Evolutionary conservation across 768 basidiomycete genomes (phyloP).

Genomic region (Leccinum subtestaceum): DNA sequence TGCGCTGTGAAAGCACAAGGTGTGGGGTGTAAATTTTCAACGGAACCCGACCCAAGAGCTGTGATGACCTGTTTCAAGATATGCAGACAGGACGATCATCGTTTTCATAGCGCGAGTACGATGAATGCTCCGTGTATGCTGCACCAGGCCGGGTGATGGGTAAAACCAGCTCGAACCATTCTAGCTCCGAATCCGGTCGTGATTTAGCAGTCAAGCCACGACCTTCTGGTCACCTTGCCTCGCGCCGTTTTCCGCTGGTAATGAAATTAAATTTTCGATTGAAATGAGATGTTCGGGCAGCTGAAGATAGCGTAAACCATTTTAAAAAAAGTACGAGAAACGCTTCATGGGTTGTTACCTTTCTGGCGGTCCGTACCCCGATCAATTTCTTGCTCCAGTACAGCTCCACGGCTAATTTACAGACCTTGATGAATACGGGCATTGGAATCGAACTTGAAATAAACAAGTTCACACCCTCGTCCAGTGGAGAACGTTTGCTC

Average conservation of each 20-base stretch:
- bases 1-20: background rate
- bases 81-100: background rate
- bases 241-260: background rate
- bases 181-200: background rate
- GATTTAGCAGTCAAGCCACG: background rate
- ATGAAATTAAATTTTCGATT: background rate
- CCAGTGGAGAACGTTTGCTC: background rate
- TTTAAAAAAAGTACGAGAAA: background rate
- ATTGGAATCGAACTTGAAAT: background rate
- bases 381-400: background rate
- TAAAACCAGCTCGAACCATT: background rate
- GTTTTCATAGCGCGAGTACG: background rate
- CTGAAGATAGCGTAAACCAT: background rate
- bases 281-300: background rate
- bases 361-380: background rate
- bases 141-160: background rate
- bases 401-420: background rate
- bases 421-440: background rate
- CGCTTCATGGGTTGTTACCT: background rate
- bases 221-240: background rate
- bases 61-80: background rate
- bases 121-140: background rate
- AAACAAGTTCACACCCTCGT: background rate
- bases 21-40: background rate
- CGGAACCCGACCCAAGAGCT: background rate